These are phyloP conservation scores for Epichloe uncinata DNA, from an alignment of 2,329 filamentous ascomycete species.

Conservation along the genomic window DNA sequence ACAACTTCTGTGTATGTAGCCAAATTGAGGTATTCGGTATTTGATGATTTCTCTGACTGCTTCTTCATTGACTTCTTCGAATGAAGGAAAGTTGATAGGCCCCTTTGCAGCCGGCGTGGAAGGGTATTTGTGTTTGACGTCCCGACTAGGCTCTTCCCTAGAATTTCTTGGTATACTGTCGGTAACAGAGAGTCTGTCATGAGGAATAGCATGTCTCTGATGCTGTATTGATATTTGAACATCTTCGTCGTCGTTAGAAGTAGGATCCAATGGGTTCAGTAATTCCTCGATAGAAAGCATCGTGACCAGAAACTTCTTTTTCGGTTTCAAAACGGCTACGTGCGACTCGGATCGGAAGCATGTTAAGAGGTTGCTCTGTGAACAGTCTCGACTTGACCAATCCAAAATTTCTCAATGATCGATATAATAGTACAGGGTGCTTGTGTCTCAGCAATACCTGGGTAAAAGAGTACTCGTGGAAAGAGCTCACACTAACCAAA, in stretches of 20 bases:
- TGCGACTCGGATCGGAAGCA: neutral
- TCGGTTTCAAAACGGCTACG: neutral
- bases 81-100: constrained; percentile 54
- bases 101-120: neutral
- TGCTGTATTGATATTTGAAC: neutral
- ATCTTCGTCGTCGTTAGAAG: neutral
- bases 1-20: constrained; percentile 46
- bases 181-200: neutral
- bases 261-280: constrained; percentile 1
- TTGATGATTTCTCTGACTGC: constrained; percentile 31
- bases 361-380: neutral
- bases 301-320: neutral
- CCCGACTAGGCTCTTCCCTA: neutral
- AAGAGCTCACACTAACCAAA: no score
- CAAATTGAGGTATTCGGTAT: constrained; percentile 53
- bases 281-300: constrained; percentile 3
- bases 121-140: neutral
- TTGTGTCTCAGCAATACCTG: no score
- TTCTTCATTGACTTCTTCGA: constrained; percentile 49
- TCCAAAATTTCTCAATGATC: neutral
- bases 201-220: neutral
- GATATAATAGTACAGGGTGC: neutral
- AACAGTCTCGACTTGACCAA: neutral
- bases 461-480: no score
- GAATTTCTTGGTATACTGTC: neutral